Evolutionary conservation across 2,329 filamentous ascomycete species (phyloP), one percentile per base, ranked within the genome.

Genomic region (Ustulina deusta): DNA sequence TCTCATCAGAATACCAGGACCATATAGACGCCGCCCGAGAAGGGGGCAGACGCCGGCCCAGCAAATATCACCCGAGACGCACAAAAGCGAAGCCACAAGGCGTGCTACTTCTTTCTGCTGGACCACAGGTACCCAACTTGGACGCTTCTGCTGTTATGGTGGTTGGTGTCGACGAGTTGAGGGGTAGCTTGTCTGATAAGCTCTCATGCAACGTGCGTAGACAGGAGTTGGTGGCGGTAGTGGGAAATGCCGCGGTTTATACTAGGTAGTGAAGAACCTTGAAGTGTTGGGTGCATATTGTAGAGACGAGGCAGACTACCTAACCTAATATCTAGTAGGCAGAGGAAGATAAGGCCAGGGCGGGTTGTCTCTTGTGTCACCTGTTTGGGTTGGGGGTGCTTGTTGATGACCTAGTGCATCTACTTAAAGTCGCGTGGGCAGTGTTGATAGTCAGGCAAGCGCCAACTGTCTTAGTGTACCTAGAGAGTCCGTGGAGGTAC

Each of bases 401-500:
- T 68, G 71, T 68, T 58, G 72, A 72, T 75, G 73, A 73, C 73
- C 70, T n/a, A n/a, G n/a, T n/a, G n/a, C n/a, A n/a, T n/a, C 42
- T 59, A 42, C 25, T 54, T 55, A 40, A 63, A 63, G 54, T 56
- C 54, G 54, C 54, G 54, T 56, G 54, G 11, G 34, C 54, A 20
- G 54, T 56, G 54, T 27, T 40, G 27, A 46, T 52, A 20, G 29
- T 52, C 40, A 9, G 32, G 36, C 13, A 51, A 51, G 48, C n/a
- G 34, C 46, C 48, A 61, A 6, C 34, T 61, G 46, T 49, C 58
- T 61, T 60, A 49, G 29, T 46, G 42, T 27, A 49, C 44, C 44
- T 29, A 36, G n/a, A n/a, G n/a, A n/a, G 40, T 29, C 22, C 27
- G 54, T 42, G 54, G 54, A n/a, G 36, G 25, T 48, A 48, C 20